Evolutionary conservation across 179 eudicot species (phyloP), one percentile per base, ranked within the genome.

Genomic region (Silene noctiflora): DNA sequence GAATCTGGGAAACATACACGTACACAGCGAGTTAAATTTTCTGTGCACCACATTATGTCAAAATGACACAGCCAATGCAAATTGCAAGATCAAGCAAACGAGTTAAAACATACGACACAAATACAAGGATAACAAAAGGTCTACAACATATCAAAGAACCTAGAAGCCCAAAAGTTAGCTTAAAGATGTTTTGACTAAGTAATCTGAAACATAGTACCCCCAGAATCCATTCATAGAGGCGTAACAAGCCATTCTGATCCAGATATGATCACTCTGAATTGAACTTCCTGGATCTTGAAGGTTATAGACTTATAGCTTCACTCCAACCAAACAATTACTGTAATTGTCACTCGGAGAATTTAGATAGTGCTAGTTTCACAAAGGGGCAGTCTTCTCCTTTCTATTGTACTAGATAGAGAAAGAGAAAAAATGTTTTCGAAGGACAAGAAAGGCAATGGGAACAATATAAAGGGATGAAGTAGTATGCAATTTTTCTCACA

Each of bases 1-100:
- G 89, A 78, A 90, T 80, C 99, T 94, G 85, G 81, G 84, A 19
- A 63, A 72, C 63, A 82, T n/a, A 72, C 63, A 77, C 58, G 42
- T 17, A 55, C 7, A 17, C 19, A 55, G 20, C n/a, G 59, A 44
- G 59, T 17, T 55, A 14, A 17, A 55, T n/a, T 55, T 16, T 55
- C 59, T 55, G 59, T 55, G 20, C 7, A 55, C 20, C 20, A 17
- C n/a, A 55, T 55, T 53, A 62, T 46, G 48, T 66, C 21, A 73
- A 13, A 17, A 8, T 70, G 39, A 51, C 14, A 22, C 21, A 51
- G 24, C 74, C 61, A 48, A 3, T 39, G 60, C 12, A 24, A 16
- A 51, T 51, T 70, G 74, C 35, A 70, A 48, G 21, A 72, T 55
- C 64, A n/a, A 19, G 21, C 19, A 6, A 51, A 25, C 35, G 27